Conservation (phyloP, 1,284 basidiomycete genomes). For the Rhodotorula glutinis region DNA sequence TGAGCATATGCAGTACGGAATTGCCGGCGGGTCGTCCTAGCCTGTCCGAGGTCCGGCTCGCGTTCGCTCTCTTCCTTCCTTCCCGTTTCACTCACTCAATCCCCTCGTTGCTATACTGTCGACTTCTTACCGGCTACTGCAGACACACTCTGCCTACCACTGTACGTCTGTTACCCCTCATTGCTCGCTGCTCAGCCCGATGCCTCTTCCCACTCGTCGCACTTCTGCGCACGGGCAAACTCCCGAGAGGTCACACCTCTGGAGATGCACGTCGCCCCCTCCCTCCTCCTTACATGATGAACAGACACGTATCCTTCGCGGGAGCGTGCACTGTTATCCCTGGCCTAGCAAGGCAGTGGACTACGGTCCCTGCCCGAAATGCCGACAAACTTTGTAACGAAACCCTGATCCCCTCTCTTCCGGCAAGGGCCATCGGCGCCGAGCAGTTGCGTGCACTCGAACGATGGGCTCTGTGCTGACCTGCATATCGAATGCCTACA, state of each 20-base stretch:
- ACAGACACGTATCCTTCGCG: constrained; percentile 23
- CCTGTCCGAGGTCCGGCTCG: too few relatives aligned
- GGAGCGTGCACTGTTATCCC: constrained; percentile 34
- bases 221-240: background rate
- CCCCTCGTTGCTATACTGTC: too few relatives aligned
- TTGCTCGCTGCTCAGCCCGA: background rate
- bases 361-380: constrained; percentile 18
- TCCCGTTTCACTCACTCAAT: too few relatives aligned
- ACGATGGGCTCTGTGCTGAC: background rate
- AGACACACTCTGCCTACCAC: too few relatives aligned
- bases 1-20: constrained; percentile 14
- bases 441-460: too few relatives aligned
- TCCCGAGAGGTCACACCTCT: too few relatives aligned
- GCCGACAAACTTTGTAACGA: constrained; percentile 30
- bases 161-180: background rate
- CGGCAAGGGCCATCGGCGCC: background rate
- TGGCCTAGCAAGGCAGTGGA: constrained; percentile 28
- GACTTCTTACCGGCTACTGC: too few relatives aligned
- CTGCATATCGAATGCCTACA: too few relatives aligned
- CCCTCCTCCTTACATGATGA: constrained; percentile 22
- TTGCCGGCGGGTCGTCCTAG: too few relatives aligned
- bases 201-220: background rate
- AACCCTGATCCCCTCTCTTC: constrained; percentile 25
- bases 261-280: too few relatives aligned
- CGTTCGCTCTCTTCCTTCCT: too few relatives aligned